A percentile compares a stretch with the other conserved stretches of the same genome.
phyloP scores from a whole-genome alignment of 1,284 basidiomycete genomes.

The Leccinum pachyderme region DNA sequence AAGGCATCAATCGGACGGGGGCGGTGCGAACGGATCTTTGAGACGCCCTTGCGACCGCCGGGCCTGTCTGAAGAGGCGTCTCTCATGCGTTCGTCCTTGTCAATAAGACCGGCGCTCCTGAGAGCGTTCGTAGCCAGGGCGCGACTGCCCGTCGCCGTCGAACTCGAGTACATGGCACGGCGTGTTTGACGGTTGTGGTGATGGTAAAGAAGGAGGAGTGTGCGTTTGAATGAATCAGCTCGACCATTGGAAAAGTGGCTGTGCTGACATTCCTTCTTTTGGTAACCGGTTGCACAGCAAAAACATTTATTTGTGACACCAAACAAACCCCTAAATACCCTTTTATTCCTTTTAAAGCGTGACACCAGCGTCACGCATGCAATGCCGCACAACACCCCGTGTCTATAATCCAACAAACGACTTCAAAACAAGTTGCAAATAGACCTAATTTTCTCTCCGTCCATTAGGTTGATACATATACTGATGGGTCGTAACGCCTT shows the following conservation, averaged over 20 bases:
- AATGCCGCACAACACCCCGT: neutral
- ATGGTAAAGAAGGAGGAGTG: slow-evolving; percentile 17
- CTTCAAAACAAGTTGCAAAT: slow-evolving; percentile 5
- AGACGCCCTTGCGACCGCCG: slow-evolving; percentile 62
- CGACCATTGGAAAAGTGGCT: slow-evolving; percentile 17
- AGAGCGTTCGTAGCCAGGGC: slow-evolving; percentile 57
- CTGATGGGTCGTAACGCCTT: slow-evolving; percentile 37
- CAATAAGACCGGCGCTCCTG: slow-evolving; percentile 68
- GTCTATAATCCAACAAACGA: slow-evolving; percentile 4
- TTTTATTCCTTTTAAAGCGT: slow-evolving; percentile 9
- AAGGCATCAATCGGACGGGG: slow-evolving; percentile 55
- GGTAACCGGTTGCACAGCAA: slow-evolving; percentile 2
- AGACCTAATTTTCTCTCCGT: slow-evolving; percentile 26
- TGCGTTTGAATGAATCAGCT: slow-evolving; percentile 18
- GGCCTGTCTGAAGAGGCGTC: slow-evolving; percentile 59
- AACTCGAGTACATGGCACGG: slow-evolving; percentile 49
- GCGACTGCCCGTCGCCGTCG: slow-evolving; percentile 52
- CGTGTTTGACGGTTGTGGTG: slow-evolving; percentile 1
- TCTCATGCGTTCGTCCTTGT: slow-evolving; percentile 69
- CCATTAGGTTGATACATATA: slow-evolving; percentile 48
- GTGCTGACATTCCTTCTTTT: slow-evolving; percentile 26
- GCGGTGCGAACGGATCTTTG: slow-evolving; percentile 59
- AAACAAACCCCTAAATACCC: slow-evolving; percentile 18
- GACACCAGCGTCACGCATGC: slow-evolving; percentile 21
- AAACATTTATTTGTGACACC: slow-evolving; percentile 25